These are phyloP conservation scores for Arxiozyma heterogenica DNA, from an alignment of 1,139 yeast genomes.

Conservation along the genomic window DNA sequence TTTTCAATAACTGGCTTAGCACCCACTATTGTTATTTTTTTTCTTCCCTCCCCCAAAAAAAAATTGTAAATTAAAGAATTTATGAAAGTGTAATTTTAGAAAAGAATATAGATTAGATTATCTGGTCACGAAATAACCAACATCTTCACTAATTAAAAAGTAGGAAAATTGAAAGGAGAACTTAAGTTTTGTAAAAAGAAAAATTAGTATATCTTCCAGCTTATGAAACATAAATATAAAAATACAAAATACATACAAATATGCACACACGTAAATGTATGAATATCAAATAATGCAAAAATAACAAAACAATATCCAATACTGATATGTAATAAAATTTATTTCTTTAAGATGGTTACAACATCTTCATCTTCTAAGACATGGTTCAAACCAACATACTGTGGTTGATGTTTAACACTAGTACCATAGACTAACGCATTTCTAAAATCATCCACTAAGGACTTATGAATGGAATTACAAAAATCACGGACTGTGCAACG, in stretches of 20 bases:
- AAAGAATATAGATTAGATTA: slow-evolving; percentile 49
- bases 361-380: slow-evolving; percentile 89
- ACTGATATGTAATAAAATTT: slow-evolving; percentile 4
- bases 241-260: not conserved
- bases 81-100: not conserved
- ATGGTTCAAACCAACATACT: slow-evolving; percentile 82
- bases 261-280: not conserved
- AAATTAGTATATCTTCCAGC: too few relatives aligned
- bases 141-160: slow-evolving; percentile 30
- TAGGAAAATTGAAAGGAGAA: slow-evolving; percentile 31
- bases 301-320: too few relatives aligned
- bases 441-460: slow-evolving; percentile 85
- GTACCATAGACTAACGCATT: slow-evolving; percentile 86
- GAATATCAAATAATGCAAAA: too few relatives aligned
- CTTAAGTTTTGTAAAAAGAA: slow-evolving; percentile 9
- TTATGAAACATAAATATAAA: not conserved
- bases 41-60: too few relatives aligned
- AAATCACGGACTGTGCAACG: slow-evolving; percentile 87
- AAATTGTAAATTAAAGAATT: too few relatives aligned
- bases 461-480: slow-evolving; percentile 92
- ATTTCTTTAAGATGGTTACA: slow-evolving; percentile 82
- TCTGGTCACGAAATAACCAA: slow-evolving; percentile 42
- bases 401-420: slow-evolving; percentile 97
- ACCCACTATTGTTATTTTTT: too few relatives aligned
- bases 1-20: not conserved